phyloP scores from a whole-genome alignment of 192 early-diverging fungal species.

The Rhizophlyctis rosea region DNA sequence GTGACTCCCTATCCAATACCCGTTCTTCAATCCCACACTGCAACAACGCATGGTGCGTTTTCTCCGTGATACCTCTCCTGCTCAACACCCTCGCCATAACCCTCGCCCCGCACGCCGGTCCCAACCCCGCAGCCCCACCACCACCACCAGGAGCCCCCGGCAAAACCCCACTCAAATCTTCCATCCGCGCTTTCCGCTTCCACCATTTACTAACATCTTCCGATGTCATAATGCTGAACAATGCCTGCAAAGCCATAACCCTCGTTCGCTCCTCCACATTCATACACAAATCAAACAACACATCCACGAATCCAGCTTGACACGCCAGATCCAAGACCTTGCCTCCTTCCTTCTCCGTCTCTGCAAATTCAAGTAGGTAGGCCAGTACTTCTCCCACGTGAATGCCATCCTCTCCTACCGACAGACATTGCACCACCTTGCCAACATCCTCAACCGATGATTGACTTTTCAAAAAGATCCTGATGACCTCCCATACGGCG shows the following conservation, averaged over 20 bases:
- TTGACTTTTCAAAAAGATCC: constrained; percentile 1
- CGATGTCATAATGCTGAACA: constrained; percentile 5
- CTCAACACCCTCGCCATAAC: constrained; percentile 14
- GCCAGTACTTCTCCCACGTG: constrained; percentile 7
- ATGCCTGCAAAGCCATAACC: constrained; percentile 15
- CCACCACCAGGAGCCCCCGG: too few relatives aligned
- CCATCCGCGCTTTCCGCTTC: constrained; percentile 28
- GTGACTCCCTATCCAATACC: constrained; percentile 25
- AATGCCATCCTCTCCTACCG: constrained; percentile 1
- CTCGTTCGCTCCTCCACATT: not conserved
- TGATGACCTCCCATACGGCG: not conserved
- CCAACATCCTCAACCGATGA: constrained; percentile 3
- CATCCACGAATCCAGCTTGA: not conserved
- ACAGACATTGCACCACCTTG: not conserved
- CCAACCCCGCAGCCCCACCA: constrained; percentile 7
- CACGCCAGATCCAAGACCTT: not conserved
- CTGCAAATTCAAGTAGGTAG: constrained; percentile 1
- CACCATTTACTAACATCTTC: constrained; percentile 35
- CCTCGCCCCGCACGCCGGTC: constrained; percentile 1
- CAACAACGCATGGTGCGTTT: constrained; percentile 27
- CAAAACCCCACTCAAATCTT: constrained; percentile 26
- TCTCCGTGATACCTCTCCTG: constrained; percentile 1
- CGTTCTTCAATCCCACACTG: constrained; percentile 37
- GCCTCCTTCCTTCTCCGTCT: not conserved
- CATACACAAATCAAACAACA: not conserved